phyloP scores from a whole-genome alignment of 192 early-diverging fungal genomes.

The Coemansia sp. region DNA sequence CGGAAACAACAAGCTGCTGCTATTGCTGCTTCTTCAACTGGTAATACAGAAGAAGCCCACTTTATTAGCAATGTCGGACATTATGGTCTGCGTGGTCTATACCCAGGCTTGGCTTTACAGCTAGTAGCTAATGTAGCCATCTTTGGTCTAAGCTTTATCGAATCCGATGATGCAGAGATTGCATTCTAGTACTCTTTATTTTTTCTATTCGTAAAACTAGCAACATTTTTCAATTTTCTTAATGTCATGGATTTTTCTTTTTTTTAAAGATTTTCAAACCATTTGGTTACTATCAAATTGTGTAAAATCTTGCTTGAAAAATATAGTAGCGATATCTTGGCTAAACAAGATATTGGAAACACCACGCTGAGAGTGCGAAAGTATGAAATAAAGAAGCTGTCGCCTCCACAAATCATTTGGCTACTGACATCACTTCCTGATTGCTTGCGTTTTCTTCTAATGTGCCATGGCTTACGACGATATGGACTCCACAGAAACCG shows the following conservation, averaged over 20 bases:
- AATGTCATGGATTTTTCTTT: neutral
- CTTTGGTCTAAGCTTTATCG: constrained; percentile 62
- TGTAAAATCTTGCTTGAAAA: neutral
- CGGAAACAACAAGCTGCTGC: constrained; percentile 14
- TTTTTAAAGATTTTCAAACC: neutral
- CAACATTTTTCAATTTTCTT: neutral
- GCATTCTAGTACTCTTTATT: constrained; percentile 12
- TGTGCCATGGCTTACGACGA: constrained; percentile 34
- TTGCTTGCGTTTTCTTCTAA: neutral
- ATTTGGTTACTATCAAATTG: neutral
- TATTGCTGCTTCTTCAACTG: neutral
- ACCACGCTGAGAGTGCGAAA: constrained; percentile 11
- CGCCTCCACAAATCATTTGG: constrained; percentile 4
- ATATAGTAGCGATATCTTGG: constrained; percentile 1
- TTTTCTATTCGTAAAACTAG: constrained; percentile 1
- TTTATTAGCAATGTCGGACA: constrained; percentile 19
- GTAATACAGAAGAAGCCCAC: constrained; percentile 6
- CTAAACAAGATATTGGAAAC: constrained; percentile 21
- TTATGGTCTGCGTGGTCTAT: constrained; percentile 67
- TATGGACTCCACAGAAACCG: constrained; percentile 15
- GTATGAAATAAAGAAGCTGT: constrained; percentile 21
- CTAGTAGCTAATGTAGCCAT: constrained; percentile 58
- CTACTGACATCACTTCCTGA: neutral
- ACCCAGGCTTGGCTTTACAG: constrained; percentile 69
- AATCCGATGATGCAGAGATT: constrained; percentile 50